Evolutionary conservation across 2,329 filamentous ascomycete species (phyloP), one percentile per base, ranked within the genome.

Genomic region (Epichloe glyceriae): DNA sequence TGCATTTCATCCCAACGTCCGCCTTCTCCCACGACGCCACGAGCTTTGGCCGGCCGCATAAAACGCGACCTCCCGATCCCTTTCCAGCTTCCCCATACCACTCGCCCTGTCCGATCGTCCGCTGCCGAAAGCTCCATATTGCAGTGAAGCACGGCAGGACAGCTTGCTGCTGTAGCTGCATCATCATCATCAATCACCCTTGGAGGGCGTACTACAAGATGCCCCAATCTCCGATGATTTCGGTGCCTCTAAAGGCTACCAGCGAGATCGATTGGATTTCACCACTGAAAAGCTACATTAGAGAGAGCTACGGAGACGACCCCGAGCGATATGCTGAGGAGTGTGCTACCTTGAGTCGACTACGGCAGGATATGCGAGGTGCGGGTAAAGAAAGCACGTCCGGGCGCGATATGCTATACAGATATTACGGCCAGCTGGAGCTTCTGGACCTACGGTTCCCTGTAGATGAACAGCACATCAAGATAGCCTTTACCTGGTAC

Each of bases 261-360:
- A 95, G 90, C 76, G 93, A 98, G 74, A 95, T 98, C 66, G 93
- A 98, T 78, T 98, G 93, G 93, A 78, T 97, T 57, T 76, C 79
- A 46, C 93, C 93, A 46, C 77, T 98, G 58, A 97, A 97, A 73
- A 75, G 78, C 57, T 96, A 97, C 73, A 98, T 98, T 62, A 81
- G 89, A 58, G 79, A 89, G 60, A 94, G 86, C 22, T 96, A 98
- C 67, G 90, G 90, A 66, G 93, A 98, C 69, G 91, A 97, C 65
- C 91, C 93, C 30, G 93, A 98, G 67, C 82, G 88, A 60, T 98
- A 98, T 73, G 80, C 83, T 49, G 89, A 97, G 68, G 93, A 98
- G 76, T 97, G 93, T 73, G 83, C 82, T 41, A 95, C 89, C 38
- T 80, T 98, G 67, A 95, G 97, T 71, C 83, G 93, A 43, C 73